Evolutionary conservation across 495 filamentous ascomycete genomes (phyloP).

Genomic region (Penicillium coffeae): DNA sequence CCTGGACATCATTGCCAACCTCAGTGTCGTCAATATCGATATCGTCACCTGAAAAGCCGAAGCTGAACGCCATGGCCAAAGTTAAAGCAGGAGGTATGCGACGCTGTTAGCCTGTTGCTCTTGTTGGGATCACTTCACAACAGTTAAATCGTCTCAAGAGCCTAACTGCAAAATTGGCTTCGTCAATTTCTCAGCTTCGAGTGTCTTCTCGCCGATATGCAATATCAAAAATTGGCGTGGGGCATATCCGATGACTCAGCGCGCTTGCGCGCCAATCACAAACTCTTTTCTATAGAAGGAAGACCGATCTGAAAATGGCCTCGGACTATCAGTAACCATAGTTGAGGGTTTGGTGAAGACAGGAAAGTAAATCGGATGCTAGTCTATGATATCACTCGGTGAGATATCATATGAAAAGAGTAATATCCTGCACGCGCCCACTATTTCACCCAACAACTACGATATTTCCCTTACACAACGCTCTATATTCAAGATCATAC

Average conservation of each 20-base stretch:
- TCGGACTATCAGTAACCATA: no score
- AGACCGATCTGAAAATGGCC: no score
- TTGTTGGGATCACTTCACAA: slow-evolving; percentile 15
- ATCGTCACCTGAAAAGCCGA: slow-evolving; percentile 80
- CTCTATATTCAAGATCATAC: no score
- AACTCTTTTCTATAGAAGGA: background rate
- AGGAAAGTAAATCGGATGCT: no score
- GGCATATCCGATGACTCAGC: background rate
- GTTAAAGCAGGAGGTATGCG: background rate
- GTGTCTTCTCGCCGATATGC: background rate
- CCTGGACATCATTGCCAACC: slow-evolving; percentile 18
- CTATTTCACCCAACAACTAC: no score
- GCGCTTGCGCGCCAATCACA: background rate
- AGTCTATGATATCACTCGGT: no score
- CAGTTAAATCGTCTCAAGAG: no score
- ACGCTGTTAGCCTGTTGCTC: background rate
- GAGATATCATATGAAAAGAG: no score
- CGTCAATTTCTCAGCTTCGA: background rate
- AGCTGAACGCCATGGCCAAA: slow-evolving; percentile 57
- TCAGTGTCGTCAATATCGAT: slow-evolving; percentile 62
- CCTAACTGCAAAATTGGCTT: no score
- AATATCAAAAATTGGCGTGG: background rate
- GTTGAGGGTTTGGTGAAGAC: no score
- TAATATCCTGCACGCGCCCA: no score
- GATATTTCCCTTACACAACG: no score